phyloP scores from a whole-genome alignment of 495 filamentous ascomycete species.

The Eremomyces bilateralis region DNA sequence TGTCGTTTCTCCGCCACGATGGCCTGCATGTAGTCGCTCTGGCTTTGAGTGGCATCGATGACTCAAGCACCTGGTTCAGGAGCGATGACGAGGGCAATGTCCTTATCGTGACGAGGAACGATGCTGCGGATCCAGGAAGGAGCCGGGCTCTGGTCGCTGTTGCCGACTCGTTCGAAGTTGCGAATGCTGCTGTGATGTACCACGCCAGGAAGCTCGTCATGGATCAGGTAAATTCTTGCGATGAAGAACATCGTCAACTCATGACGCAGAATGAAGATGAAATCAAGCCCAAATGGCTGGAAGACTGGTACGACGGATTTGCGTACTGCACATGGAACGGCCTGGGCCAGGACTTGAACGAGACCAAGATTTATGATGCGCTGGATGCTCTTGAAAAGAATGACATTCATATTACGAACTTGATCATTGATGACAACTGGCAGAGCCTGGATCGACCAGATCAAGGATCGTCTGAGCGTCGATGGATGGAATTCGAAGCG shows the following conservation, averaged over 20 bases:
- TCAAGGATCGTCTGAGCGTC: slow-evolving; percentile 27
- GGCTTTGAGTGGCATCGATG: slow-evolving; percentile 52
- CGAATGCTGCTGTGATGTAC: slow-evolving; percentile 66
- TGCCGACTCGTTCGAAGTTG: slow-evolving; percentile 52
- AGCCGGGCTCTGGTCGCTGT: slow-evolving; percentile 49
- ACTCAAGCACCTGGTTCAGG: slow-evolving; percentile 49
- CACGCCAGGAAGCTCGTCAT: slow-evolving; percentile 51
- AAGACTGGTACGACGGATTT: slow-evolving; percentile 76
- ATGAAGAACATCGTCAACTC: slow-evolving; percentile 17
- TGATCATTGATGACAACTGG: slow-evolving; percentile 97
- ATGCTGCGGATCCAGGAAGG: slow-evolving; percentile 29
- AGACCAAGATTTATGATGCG: slow-evolving; percentile 55
- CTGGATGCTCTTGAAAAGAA: slow-evolving; percentile 47
- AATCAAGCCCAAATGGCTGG: slow-evolving; percentile 50
- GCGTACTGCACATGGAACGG: slow-evolving; percentile 85
- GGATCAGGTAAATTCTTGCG: slow-evolving; percentile 8
- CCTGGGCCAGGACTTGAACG: slow-evolving; percentile 59
- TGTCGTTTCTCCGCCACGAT: slow-evolving; percentile 53
- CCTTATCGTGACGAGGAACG: slow-evolving; percentile 47
- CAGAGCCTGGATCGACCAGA: slow-evolving; percentile 39
- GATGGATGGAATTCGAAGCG: slow-evolving; percentile 61
- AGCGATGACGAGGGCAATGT: slow-evolving; percentile 45
- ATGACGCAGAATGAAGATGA: slow-evolving; percentile 22
- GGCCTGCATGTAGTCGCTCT: slow-evolving; percentile 66
- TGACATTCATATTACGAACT: slow-evolving; percentile 51